phyloP scores from a whole-genome alignment of 2,329 filamentous ascomycete species.

The Fusarium sp. region DNA sequence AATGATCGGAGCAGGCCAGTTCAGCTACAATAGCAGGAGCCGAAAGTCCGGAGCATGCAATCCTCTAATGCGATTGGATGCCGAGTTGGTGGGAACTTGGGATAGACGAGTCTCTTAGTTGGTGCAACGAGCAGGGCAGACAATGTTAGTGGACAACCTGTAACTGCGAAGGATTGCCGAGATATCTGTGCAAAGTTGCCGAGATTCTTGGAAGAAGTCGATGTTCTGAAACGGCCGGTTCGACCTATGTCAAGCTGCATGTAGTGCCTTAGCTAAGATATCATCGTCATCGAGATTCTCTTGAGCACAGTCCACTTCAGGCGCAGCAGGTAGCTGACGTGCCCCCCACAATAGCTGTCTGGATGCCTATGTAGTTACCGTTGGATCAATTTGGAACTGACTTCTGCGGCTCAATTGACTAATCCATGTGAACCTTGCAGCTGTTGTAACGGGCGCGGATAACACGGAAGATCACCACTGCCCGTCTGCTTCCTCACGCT shows the following conservation, averaged over 20 bases:
- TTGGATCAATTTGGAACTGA: neutral
- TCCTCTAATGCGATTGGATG: conserved; percentile 22
- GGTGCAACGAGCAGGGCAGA: conserved; percentile 1
- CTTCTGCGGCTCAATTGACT: conserved; percentile 1
- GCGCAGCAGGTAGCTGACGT: neutral
- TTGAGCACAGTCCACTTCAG: neutral
- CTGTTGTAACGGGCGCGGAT: neutral
- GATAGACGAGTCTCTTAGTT: conserved; percentile 6
- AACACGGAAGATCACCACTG: conserved; percentile 14
- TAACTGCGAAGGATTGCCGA: neutral
- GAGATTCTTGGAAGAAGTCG: neutral
- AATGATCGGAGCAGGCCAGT: neutral
- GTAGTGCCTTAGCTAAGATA: neutral
- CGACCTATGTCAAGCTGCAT: neutral
- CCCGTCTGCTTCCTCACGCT: neutral
- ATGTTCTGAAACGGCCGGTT: conserved; percentile 6
- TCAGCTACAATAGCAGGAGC: conserved; percentile 7
- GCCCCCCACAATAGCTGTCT: conserved; percentile 16
- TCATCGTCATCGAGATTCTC: conserved; percentile 12
- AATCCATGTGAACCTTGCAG: neutral
- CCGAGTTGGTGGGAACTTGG: conserved; percentile 16
- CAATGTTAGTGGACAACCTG: neutral
- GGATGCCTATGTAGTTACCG: neutral
- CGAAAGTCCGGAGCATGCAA: conserved; percentile 4
- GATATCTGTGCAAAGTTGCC: neutral